Evolutionary conservation across 768 basidiomycete genomes (phyloP).

Genomic region (Tulasnella sp.): DNA sequence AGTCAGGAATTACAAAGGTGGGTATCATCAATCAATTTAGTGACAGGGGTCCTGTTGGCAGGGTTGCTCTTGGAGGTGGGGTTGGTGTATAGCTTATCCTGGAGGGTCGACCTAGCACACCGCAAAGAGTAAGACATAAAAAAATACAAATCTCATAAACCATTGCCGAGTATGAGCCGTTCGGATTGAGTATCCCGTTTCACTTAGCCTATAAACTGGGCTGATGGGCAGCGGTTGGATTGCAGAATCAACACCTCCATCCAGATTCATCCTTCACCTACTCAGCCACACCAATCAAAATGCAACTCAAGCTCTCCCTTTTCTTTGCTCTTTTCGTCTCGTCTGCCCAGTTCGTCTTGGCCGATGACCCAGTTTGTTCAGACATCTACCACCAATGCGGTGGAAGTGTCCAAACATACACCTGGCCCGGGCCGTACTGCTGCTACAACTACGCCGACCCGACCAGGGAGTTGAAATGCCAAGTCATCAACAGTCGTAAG

Average conservation of each 20-base stretch:
- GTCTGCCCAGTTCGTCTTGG: background rate
- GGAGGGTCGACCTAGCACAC: too few species aligned
- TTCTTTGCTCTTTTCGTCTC: background rate
- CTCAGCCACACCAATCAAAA: background rate
- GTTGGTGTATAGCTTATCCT: too few species aligned
- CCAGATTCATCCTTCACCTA: background rate
- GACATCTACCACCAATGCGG: background rate
- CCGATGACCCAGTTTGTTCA: background rate
- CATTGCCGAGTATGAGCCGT: background rate
- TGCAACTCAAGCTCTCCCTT: background rate
- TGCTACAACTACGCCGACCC: background rate
- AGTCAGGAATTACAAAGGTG: too few species aligned
- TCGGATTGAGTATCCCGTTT: background rate
- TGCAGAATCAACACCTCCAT: background rate
- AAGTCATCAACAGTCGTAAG: background rate
- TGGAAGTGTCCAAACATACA: background rate
- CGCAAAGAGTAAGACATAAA: too few species aligned
- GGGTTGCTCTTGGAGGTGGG: too few species aligned
- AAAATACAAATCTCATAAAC: background rate
- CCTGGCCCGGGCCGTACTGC: background rate
- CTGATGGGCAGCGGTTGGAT: background rate
- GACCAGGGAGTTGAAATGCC: background rate
- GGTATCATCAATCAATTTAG: too few species aligned
- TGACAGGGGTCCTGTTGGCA: too few species aligned
- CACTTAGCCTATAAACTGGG: background rate